phyloP scores from a whole-genome alignment of 2,329 filamentous ascomycete species.

The Sclerotinia glacialis region DNA sequence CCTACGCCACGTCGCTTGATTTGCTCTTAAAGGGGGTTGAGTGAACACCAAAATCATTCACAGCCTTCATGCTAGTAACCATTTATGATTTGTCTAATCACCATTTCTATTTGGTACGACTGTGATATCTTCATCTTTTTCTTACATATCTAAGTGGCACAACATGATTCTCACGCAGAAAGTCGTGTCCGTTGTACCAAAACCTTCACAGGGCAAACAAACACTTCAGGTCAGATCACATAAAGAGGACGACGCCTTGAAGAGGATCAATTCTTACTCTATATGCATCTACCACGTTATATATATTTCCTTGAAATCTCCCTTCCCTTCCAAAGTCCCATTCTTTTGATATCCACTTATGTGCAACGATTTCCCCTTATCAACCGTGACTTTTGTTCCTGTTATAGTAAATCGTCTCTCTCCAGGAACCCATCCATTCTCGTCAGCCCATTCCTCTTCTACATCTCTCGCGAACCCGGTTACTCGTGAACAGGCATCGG shows the following conservation, averaged over 20 bases:
- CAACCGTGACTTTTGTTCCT: constrained; percentile 7
- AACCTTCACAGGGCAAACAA: not conserved
- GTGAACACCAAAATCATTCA: not conserved
- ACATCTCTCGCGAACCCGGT: constrained; percentile 15
- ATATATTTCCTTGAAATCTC: constrained; percentile 4
- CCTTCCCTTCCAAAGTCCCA: constrained; percentile 15
- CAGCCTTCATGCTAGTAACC: not conserved
- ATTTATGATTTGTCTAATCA: not conserved
- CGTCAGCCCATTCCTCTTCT: constrained; percentile 25
- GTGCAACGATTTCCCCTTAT: not conserved
- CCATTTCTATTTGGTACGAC: not conserved
- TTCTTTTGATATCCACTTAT: constrained; percentile 19
- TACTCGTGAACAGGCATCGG: constrained; percentile 14
- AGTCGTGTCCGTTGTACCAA: not conserved
- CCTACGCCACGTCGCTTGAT: not conserved
- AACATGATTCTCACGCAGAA: not conserved
- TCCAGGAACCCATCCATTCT: constrained; percentile 14
- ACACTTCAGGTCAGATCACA: not conserved
- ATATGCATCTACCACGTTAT: constrained; percentile 2
- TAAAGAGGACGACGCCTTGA: not conserved
- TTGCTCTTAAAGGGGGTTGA: not conserved
- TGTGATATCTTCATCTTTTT: not conserved
- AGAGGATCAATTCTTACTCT: not conserved
- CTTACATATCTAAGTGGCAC: not conserved
- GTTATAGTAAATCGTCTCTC: constrained; percentile 19